Conservation (phyloP, 2,329 filamentous ascomycete genomes). For the Mycosphaerella sp. region DNA sequence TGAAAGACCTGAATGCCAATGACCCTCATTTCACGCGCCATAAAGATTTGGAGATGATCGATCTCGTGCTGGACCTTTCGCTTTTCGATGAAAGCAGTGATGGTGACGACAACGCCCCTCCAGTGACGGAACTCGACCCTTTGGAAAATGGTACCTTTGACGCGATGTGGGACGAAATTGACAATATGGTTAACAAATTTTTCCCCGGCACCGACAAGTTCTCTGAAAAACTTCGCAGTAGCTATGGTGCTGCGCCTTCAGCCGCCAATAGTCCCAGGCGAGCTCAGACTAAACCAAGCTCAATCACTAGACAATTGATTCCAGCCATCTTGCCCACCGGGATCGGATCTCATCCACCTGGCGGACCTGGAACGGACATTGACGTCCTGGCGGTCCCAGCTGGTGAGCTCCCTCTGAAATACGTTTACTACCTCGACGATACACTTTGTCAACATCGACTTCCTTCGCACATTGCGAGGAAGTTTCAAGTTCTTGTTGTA, state of each 20-base stretch:
- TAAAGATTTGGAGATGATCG: slow-evolving; percentile 65
- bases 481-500: slow-evolving; percentile 73
- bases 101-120: background rate
- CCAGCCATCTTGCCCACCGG: slow-evolving; percentile 52
- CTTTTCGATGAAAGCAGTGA: background rate
- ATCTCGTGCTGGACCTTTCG: slow-evolving; percentile 59
- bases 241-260: too few relatives aligned
- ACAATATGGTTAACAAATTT: slow-evolving; percentile 26
- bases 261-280: too few relatives aligned
- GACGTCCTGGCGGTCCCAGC: slow-evolving; percentile 33
- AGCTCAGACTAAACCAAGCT: background rate
- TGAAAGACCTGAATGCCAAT: slow-evolving; percentile 60
- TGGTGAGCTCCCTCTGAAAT: slow-evolving; percentile 39
- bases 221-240: slow-evolving; percentile 13
- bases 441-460: slow-evolving; percentile 57
- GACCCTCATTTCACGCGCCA: slow-evolving; percentile 81
- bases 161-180: slow-evolving; percentile 47
- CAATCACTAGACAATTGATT: slow-evolving; percentile 36
- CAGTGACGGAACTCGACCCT: slow-evolving; percentile 12
- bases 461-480: slow-evolving; percentile 45
- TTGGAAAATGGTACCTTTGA: slow-evolving; percentile 35
- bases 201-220: slow-evolving; percentile 10
- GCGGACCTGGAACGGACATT: slow-evolving; percentile 34
- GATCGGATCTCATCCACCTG: slow-evolving; percentile 62
- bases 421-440: slow-evolving; percentile 61